A percentile compares a stretch with the other conserved stretches of the same genome.
These are phyloP conservation scores for Populus trichocarpa DNA, from an alignment of 441 rosid genomes.

Conservation along the genomic window DNA sequence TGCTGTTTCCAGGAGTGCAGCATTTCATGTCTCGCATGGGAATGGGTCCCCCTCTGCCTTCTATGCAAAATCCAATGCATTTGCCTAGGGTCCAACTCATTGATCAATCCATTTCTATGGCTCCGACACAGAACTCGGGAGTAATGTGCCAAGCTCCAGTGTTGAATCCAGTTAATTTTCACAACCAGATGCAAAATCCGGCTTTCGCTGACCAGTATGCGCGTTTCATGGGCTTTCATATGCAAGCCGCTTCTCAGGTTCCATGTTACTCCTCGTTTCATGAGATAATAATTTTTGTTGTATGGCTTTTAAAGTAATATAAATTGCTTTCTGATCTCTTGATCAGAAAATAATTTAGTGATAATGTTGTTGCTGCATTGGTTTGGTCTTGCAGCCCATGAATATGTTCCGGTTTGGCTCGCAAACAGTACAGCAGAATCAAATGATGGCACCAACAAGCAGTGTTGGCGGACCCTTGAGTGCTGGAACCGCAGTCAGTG, in stretches of 20 bases:
- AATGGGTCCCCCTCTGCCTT: constrained; percentile 37
- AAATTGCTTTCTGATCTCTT: not conserved
- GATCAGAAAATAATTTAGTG: not conserved
- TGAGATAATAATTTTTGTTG: not conserved
- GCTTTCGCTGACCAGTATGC: constrained; percentile 45
- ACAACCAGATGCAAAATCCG: constrained; percentile 40
- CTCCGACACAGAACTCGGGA: constrained; percentile 37
- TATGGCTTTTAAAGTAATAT: not conserved
- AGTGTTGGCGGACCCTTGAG: constrained; percentile 13
- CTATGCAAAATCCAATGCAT: constrained; percentile 37
- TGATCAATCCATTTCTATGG: constrained; percentile 35
- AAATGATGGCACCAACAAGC: constrained; percentile 31
- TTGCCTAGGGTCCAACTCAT: constrained; percentile 41
- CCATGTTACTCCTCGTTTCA: not conserved
- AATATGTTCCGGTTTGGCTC: constrained; percentile 48
- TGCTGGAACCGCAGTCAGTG: constrained; percentile 31
- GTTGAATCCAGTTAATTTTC: constrained; percentile 32
- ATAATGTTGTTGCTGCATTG: not conserved
- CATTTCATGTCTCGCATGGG: constrained; percentile 53
- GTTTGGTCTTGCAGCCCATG: constrained; percentile 37
- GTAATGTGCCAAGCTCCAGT: constrained; percentile 36
- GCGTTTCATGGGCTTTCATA: constrained; percentile 44
- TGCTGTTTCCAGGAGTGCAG: constrained; percentile 64
- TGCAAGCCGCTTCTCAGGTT: constrained; percentile 62
- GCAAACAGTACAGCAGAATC: constrained; percentile 38